Percentiles rank a stretch among this genome's conserved stretches.
Conservation (phyloP, 2,329 filamentous ascomycete genomes). For the Pseudopithomyces maydicus region DNA sequence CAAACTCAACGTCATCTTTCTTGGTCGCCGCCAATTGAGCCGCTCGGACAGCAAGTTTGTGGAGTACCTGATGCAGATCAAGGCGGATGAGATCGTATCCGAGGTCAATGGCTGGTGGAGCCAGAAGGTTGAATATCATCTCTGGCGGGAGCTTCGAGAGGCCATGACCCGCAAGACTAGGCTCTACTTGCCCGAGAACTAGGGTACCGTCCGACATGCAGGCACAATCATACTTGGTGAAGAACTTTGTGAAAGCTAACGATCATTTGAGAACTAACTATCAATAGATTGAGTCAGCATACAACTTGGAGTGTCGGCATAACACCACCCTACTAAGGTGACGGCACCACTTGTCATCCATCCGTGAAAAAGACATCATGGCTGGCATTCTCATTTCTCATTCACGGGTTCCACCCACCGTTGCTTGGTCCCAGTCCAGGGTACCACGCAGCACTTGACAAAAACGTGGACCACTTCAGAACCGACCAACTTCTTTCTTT, state of each 20-base stretch:
- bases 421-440: not conserved
- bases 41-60: slow-evolving; percentile 50
- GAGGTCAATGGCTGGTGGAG: slow-evolving; percentile 22
- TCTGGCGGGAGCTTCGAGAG: slow-evolving; percentile 40
- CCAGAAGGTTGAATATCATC: slow-evolving; percentile 38
- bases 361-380: not conserved
- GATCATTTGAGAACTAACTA: too few species aligned
- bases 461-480: too few species aligned
- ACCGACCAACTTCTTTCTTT: too few species aligned
- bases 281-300: too few species aligned
- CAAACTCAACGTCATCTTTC: slow-evolving; percentile 49
- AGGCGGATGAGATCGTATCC: slow-evolving; percentile 46
- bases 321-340: too few species aligned
- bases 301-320: too few species aligned
- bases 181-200: slow-evolving; percentile 31
- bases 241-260: too few species aligned
- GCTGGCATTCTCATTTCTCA: not conserved
- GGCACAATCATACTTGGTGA: too few species aligned
- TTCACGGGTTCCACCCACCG: not conserved
- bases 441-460: not conserved
- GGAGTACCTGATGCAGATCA: slow-evolving; percentile 50
- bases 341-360: too few species aligned
- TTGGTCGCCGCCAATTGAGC: slow-evolving; percentile 44
- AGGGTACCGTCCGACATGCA: not conserved
- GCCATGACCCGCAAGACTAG: slow-evolving; percentile 45